Percentiles rank a stretch among this genome's conserved stretches.
These are phyloP conservation scores for Diaporthe velutina DNA, from an alignment of 2,329 filamentous ascomycete genomes.

Conservation along the genomic window DNA sequence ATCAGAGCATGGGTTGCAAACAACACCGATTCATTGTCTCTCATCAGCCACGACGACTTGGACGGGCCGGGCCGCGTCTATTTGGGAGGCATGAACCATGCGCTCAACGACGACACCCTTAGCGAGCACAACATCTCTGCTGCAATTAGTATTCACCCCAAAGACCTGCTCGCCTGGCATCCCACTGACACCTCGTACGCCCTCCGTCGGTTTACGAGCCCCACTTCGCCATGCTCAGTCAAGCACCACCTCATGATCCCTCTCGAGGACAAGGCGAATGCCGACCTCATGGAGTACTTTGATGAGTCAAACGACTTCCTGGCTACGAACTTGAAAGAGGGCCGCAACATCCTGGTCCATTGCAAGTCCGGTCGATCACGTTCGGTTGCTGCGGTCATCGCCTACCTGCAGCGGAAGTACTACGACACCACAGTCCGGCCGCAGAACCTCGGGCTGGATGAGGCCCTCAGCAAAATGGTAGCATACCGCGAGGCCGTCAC, in stretches of 20 bases:
- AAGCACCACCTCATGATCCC: slow-evolving; percentile 16
- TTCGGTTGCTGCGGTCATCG: slow-evolving; percentile 28
- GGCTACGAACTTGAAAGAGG: not conserved
- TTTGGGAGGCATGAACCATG: slow-evolving; percentile 32
- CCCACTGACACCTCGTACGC: slow-evolving; percentile 29
- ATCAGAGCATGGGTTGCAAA: slow-evolving; percentile 32
- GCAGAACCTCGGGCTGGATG: not conserved
- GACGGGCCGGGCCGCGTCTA: slow-evolving; percentile 29
- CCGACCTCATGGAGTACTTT: slow-evolving; percentile 23
- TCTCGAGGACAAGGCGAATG: slow-evolving; percentile 23
- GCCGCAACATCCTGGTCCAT: slow-evolving; percentile 28
- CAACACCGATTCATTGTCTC: slow-evolving; percentile 22
- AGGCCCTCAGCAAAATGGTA: slow-evolving; percentile 8
- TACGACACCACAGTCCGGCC: slow-evolving; percentile 2
- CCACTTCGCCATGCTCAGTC: slow-evolving; percentile 17
- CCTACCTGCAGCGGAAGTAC: slow-evolving; percentile 30
- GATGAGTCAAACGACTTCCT: slow-evolving; percentile 10
- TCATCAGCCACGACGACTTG: slow-evolving; percentile 19
- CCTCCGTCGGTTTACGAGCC: slow-evolving; percentile 20
- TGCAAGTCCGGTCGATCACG: slow-evolving; percentile 31
- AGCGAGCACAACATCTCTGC: slow-evolving; percentile 20
- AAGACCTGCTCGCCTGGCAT: slow-evolving; percentile 31
- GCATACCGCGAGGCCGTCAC: slow-evolving; percentile 26
- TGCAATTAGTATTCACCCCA: slow-evolving; percentile 29
- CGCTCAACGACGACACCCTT: slow-evolving; percentile 29